Conservation (phyloP, 1,284 basidiomycete species). For the Violaceomyces palustris region DNA sequence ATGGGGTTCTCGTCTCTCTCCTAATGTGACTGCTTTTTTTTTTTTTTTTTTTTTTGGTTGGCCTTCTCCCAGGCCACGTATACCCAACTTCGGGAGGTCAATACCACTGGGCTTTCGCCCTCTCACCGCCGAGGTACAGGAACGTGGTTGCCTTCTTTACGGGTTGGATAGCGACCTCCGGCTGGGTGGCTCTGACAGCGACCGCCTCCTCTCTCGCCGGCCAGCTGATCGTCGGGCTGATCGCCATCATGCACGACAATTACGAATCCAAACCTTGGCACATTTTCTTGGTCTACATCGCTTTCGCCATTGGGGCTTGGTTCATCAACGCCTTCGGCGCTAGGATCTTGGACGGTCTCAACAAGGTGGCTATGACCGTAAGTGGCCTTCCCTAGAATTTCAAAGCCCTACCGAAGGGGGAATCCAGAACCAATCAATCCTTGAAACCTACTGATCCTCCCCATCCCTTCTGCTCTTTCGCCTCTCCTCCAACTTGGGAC, state of each 20-base stretch:
- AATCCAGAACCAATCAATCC: too few relatives aligned
- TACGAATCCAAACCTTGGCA: conserved; percentile 46
- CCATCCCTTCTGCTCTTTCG: not conserved
- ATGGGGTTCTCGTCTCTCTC: too few relatives aligned
- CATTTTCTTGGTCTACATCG: conserved; percentile 39
- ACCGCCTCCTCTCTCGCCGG: conserved; percentile 35
- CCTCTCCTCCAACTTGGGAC: not conserved
- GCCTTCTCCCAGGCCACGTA: conserved; percentile 10
- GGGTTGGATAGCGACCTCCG: conserved; percentile 42
- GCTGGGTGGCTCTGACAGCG: conserved; percentile 54
- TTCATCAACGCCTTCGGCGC: conserved; percentile 39
- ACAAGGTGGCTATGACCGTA: conserved; percentile 18
- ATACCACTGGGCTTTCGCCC: conserved; percentile 53
- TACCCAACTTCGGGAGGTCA: conserved; percentile 52
- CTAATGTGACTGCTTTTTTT: too few relatives aligned
- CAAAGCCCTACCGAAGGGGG: too few relatives aligned
- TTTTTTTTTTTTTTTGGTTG: too few relatives aligned
- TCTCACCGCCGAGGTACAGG: conserved; percentile 43
- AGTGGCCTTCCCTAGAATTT: too few relatives aligned
- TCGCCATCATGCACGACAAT: conserved; percentile 50
- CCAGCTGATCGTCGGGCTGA: conserved; percentile 53
- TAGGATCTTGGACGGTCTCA: conserved; percentile 21
- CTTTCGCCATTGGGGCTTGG: conserved; percentile 31
- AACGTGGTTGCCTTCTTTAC: conserved; percentile 42
- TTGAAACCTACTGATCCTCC: too few relatives aligned